phyloP scores from a whole-genome alignment of 257 asterid species.

The Solanum arcanum region DNA sequence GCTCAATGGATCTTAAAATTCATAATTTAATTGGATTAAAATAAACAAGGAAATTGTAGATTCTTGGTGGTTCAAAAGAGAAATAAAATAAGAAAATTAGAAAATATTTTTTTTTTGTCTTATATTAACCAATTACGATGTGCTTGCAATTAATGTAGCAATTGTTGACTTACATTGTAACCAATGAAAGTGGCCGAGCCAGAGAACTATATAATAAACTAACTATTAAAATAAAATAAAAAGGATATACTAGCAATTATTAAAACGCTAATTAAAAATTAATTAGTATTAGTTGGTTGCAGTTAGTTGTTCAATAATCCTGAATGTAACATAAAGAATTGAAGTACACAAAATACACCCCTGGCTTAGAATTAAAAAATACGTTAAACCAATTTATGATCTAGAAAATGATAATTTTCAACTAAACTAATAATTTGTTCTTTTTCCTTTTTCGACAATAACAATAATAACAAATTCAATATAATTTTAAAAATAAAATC shows the following conservation, averaged over 20 bases:
- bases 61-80: neutral
- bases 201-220: neutral
- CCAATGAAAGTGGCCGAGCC: neutral
- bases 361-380: neutral
- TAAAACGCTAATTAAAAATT: neutral
- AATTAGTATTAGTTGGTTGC: neutral
- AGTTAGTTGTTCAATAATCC: neutral
- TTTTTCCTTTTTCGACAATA: neutral
- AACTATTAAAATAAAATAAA: neutral
- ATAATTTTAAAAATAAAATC: rapidly evolving
- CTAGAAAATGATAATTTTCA: neutral
- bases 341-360: neutral
- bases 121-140: neutral
- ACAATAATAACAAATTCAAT: neutral
- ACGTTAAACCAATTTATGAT: neutral
- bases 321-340: neutral
- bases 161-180: neutral
- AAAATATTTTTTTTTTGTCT: neutral
- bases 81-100: neutral
- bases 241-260: neutral
- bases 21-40: neutral
- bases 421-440: neutral
- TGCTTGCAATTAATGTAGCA: neutral
- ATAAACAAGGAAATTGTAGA: neutral
- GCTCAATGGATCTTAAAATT: neutral